A percentile compares a stretch with the other conserved stretches of the same genome.
Evolutionary conservation across 2,329 filamentous ascomycete genomes (phyloP).

Genomic region (Fusarium compactum): DNA sequence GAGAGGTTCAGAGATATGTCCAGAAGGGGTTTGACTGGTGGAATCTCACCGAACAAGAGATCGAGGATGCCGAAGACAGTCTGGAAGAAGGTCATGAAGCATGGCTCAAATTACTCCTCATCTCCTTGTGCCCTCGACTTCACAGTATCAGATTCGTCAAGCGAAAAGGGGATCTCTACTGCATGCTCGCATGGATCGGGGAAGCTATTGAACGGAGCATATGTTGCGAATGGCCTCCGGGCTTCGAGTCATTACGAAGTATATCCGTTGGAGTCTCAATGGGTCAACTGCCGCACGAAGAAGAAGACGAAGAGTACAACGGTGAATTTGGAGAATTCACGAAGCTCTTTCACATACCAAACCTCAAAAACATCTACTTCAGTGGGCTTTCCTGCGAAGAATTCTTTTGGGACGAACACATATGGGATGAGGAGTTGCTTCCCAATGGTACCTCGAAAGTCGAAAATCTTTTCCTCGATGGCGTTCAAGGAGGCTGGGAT

Average conservation of each 20-base stretch:
- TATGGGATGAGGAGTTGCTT: background rate
- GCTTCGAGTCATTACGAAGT: slow-evolving; percentile 24
- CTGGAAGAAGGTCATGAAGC: slow-evolving; percentile 18
- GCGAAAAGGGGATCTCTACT: background rate
- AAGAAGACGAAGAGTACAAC: background rate
- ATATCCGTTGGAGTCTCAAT: slow-evolving; percentile 10
- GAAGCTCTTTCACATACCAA: slow-evolving; percentile 7
- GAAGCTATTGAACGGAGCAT: slow-evolving; percentile 5
- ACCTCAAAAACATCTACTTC: slow-evolving; percentile 18
- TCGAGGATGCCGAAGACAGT: background rate
- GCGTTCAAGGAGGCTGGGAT: background rate
- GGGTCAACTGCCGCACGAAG: background rate
- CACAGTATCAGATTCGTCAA: slow-evolving; percentile 24
- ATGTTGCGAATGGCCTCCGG: slow-evolving; percentile 15
- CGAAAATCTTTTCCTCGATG: slow-evolving; percentile 21
- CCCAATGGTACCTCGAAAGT: slow-evolving; percentile 10
- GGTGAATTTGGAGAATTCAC: background rate
- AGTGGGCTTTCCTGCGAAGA: background rate
- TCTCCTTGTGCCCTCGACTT: slow-evolving; percentile 30
- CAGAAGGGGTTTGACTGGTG: background rate
- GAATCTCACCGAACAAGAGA: background rate
- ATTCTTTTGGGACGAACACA: background rate
- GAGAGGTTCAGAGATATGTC: background rate
- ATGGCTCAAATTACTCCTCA: slow-evolving; percentile 32
- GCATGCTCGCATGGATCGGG: slow-evolving; percentile 8